Evolutionary conservation across 2,329 filamentous ascomycete species (phyloP), one percentile per base, ranked within the genome.

Genomic region (Alternaria arborescens): DNA sequence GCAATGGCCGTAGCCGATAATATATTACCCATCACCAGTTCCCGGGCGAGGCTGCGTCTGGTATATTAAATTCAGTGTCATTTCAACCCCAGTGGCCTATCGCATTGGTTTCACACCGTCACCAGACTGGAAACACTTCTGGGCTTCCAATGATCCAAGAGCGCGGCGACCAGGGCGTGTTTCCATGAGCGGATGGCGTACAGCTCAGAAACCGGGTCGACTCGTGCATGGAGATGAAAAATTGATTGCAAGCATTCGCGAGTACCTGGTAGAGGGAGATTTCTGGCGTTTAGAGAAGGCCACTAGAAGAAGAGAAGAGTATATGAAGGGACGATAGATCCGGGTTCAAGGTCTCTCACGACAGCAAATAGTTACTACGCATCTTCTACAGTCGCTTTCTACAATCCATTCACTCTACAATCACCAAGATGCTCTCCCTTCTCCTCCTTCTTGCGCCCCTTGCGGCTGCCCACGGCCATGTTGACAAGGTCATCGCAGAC

Each of bases 391-490:
- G 22, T 48, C 46, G 46, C 46, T 48, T 48, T 12, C 14, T 48
- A 36, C 30, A 36, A 48, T 18, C 22, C 53, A 38, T 36, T 55
- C 26, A 44, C 26, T 55, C 22, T 26, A 20, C 28, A 58, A 32
- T 34, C 18, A 40, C 24, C 54, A 53, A 18, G 16, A 68, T 67
- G 66, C 61, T 58, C 43, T 66, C 61, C n/a, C 52, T 60, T 50
- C 28, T 67, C 50, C 36, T 70, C 30, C 56, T 67, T 43, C 53
- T 68, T n/a, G 57, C 65, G 28, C 61, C 71, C 18, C 67, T 75
- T 24, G 64, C 68, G 38, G 58, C 73, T 42, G 74, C 72, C 36
- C 75, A 78, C 64, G 74, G 75, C 47, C 70, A 75, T 55, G 71
- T 78, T 51, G 59, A 64, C 11, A 68, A 64, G 32, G 71, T 77